phyloP scores from a whole-genome alignment of 139 green algal species.

The Chlorella ohadii region DNA sequence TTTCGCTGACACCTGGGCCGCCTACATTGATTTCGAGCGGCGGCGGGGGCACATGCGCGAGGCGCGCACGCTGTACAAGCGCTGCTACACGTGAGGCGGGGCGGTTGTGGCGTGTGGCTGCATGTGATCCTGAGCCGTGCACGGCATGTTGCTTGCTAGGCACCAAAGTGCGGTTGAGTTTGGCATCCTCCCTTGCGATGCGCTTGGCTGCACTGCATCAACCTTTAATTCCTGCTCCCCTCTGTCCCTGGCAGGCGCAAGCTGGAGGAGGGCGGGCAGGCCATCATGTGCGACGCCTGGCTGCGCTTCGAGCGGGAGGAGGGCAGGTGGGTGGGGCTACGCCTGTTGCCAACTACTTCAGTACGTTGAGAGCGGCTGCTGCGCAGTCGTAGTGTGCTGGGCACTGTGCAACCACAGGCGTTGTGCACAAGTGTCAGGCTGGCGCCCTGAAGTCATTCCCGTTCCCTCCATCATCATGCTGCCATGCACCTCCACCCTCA shows the following conservation, averaged over 20 bases:
- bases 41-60: constrained; percentile 47
- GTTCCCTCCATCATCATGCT: not conserved
- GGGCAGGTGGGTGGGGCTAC: constrained; percentile 43
- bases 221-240: not conserved
- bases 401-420: too few relatives aligned
- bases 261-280: constrained; percentile 61
- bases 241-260: constrained; percentile 12
- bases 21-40: constrained; percentile 70
- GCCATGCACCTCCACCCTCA: not conserved
- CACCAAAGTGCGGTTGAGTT: not conserved
- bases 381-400: too few relatives aligned
- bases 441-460: too few relatives aligned
- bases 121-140: not conserved
- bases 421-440: too few relatives aligned
- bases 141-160: too few relatives aligned
- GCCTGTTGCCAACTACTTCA: too few relatives aligned
- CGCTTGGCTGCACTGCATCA: too few relatives aligned
- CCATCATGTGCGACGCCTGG: constrained; percentile 75
- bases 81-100: constrained; percentile 50
- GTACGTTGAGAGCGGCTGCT: too few relatives aligned
- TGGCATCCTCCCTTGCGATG: too few relatives aligned
- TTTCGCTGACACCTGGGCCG: constrained; percentile 61
- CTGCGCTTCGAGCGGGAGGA: constrained; percentile 88
- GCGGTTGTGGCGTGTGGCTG: not conserved
- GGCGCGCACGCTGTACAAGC: constrained; percentile 65